phyloP scores from a whole-genome alignment of 2,329 filamentous ascomycete species.

The Ophiostoma australiae region DNA sequence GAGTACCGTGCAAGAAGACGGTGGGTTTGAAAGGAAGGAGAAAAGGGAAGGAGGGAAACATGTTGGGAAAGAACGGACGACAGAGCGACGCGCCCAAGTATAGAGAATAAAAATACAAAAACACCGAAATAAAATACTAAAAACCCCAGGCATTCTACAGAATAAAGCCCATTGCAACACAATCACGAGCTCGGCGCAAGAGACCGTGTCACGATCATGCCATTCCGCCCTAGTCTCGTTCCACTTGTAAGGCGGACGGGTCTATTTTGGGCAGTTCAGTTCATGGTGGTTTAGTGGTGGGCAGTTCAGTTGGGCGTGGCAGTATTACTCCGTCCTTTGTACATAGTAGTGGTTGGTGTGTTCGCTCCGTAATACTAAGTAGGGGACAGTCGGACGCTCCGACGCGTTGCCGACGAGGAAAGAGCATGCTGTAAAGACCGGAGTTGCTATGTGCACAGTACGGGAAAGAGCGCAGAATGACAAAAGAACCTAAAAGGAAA shows the following conservation, averaged over 20 bases:
- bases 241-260: constrained; percentile 19
- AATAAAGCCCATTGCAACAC: background rate
- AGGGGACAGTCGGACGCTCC: background rate
- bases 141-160: background rate
- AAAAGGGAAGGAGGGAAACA: background rate
- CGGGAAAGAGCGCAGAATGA: too few relatives aligned
- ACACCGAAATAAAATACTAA: background rate
- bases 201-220: constrained; percentile 25
- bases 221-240: constrained; percentile 27
- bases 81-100: background rate
- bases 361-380: too few relatives aligned
- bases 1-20: background rate
- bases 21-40: background rate
- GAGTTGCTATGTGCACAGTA: background rate
- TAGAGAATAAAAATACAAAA: background rate
- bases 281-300: too few relatives aligned
- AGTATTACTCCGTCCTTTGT: too few relatives aligned
- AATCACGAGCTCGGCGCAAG: constrained; percentile 4
- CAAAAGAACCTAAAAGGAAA: background rate
- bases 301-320: too few relatives aligned
- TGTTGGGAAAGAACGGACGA: constrained; percentile 1
- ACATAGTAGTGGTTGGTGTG: too few relatives aligned
- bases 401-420: background rate
- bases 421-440: background rate
- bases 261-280: background rate